Evolutionary conservation across 768 basidiomycete species (phyloP).

Genomic region (Leccinum ochraceum): DNA sequence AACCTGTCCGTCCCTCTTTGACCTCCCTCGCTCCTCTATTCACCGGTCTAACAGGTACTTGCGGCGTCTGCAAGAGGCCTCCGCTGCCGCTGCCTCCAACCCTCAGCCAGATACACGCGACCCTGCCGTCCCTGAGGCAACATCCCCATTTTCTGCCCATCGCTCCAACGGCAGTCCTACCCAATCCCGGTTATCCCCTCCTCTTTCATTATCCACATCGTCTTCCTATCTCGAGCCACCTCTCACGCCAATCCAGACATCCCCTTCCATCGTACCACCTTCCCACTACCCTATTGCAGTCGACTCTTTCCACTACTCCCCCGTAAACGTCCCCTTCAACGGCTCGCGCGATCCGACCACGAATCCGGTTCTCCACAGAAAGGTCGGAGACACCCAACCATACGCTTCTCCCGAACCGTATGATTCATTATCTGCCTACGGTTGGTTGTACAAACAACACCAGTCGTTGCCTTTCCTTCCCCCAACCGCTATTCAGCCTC

Average conservation of each 20-base stretch:
- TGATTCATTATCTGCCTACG: constrained; percentile 65
- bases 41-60: constrained; percentile 54
- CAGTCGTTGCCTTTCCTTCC: constrained; percentile 45
- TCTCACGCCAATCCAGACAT: no score
- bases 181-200: no score
- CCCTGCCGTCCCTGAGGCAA: constrained; percentile 38
- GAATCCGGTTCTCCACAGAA: constrained; percentile 37
- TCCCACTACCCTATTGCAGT: no score
- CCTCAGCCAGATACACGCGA: constrained; percentile 33
- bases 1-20: constrained; percentile 63
- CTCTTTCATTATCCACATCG: no score
- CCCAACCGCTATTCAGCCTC: constrained; percentile 51
- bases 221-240: no score
- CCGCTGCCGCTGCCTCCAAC: constrained; percentile 45
- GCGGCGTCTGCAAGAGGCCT: constrained; percentile 77
- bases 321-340: constrained; percentile 39
- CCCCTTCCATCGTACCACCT: no score
- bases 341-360: constrained; percentile 38
- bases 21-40: not conserved
- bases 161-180: not conserved
- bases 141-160: constrained; percentile 48
- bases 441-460: constrained; percentile 72
- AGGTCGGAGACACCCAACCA: constrained; percentile 45
- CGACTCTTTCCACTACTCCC: constrained; percentile 48
- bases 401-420: constrained; percentile 52